Conservation (phyloP, 2,329 filamentous ascomycete genomes). For the Colletotrichum tofieldiae region DNA sequence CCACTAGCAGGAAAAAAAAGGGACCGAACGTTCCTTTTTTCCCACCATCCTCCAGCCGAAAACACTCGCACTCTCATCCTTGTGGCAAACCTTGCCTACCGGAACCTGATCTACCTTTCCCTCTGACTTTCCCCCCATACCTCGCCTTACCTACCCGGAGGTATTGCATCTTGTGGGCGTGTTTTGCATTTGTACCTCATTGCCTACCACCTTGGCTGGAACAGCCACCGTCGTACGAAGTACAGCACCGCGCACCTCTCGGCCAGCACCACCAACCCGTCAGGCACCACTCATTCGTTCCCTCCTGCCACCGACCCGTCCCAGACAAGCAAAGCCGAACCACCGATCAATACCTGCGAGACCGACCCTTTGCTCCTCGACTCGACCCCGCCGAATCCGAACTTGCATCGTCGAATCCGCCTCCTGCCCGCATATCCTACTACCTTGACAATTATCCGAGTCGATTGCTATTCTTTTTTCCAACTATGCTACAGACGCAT, state of each 20-base stretch:
- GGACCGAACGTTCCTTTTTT: conserved; percentile 18
- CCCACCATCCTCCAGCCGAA: conserved; percentile 12
- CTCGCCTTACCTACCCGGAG: conserved; percentile 23
- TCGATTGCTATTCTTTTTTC: conserved; percentile 37
- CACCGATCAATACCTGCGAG: conserved; percentile 25
- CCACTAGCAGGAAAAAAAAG: conserved; percentile 15
- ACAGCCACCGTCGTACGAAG: conserved; percentile 36
- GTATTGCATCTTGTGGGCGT: conserved; percentile 18
- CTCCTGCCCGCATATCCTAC: conserved; percentile 32
- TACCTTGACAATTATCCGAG: conserved; percentile 26
- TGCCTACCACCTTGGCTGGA: conserved; percentile 28
- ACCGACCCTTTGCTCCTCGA: conserved; percentile 33
- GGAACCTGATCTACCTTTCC: conserved; percentile 20
- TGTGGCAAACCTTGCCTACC: conserved; percentile 40
- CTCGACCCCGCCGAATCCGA: conserved; percentile 43
- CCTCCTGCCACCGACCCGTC: conserved; percentile 9
- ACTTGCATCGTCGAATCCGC: conserved; percentile 42
- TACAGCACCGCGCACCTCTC: conserved; percentile 16
- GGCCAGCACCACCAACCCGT: conserved; percentile 17
- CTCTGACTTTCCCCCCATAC: conserved; percentile 7
- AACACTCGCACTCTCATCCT: conserved; percentile 30
- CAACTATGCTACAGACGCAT: conserved; percentile 63
- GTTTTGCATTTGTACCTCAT: conserved; percentile 30
- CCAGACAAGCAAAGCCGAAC: conserved; percentile 24
- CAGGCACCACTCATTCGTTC: conserved; percentile 28